phyloP scores from a whole-genome alignment of 257 asterid genomes.

The Solanum pennellii region DNA sequence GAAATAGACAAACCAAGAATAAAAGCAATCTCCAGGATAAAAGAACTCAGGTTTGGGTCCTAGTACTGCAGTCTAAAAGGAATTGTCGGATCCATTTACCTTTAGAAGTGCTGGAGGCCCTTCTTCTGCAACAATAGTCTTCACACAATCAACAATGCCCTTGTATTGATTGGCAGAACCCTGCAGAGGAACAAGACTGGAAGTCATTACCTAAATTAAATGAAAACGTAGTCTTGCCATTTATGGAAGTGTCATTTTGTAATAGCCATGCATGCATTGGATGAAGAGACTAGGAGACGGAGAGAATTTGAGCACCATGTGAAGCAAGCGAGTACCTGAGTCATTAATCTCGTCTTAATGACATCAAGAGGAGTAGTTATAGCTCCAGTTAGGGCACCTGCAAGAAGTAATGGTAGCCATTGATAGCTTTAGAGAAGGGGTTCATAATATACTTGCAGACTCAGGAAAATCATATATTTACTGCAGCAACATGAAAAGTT shows the following conservation, averaged over 20 bases:
- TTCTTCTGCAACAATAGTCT: constrained; percentile 75
- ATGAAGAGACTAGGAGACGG: neutral
- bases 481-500: neutral
- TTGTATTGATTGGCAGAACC: constrained; percentile 80
- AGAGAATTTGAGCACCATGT: neutral
- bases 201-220: neutral
- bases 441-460: neutral
- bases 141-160: constrained; percentile 71
- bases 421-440: neutral
- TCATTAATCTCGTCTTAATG: constrained; percentile 91
- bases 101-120: constrained; percentile 74
- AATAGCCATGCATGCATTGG: neutral
- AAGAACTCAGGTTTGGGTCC: neutral
- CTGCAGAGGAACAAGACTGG: constrained; percentile 28
- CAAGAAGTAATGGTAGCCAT: neutral
- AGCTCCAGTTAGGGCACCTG: constrained; percentile 97
- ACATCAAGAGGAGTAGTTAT: constrained; percentile 96
- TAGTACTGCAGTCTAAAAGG: neutral
- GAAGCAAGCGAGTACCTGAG: constrained; percentile 49
- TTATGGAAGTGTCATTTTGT: neutral
- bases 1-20: neutral
- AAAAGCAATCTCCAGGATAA: neutral
- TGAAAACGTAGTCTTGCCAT: neutral
- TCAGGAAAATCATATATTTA: neutral
- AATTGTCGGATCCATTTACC: constrained; percentile 21